Conservation (phyloP, 1,284 basidiomycete species). For the Wallemia ichthyophaga region DNA sequence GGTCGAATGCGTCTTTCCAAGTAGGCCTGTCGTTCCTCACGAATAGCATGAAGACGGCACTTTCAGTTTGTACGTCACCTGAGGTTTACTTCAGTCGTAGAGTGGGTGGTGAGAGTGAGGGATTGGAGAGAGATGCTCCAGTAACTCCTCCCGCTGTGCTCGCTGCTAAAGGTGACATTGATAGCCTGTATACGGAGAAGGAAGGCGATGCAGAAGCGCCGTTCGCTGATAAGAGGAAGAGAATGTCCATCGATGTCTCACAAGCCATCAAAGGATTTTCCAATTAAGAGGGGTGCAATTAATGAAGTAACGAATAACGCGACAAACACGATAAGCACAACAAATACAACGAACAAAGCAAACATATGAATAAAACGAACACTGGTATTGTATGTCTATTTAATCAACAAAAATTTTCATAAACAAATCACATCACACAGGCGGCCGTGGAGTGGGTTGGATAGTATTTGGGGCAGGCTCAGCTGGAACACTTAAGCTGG, state of each 20-base stretch:
- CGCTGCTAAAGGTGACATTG: not conserved
- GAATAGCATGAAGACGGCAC: constrained; percentile 71
- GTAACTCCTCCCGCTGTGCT: not conserved
- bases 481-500: not conserved
- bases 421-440: not conserved
- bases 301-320: too few species aligned
- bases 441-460: not conserved
- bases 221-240: not conserved
- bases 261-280: not conserved
- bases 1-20: constrained; percentile 89
- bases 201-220: not conserved
- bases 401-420: too few species aligned
- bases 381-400: too few species aligned
- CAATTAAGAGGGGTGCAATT: too few species aligned
- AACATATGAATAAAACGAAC: too few species aligned
- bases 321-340: too few species aligned
- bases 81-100: constrained; percentile 40
- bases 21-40: constrained; percentile 83
- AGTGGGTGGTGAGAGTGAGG: not conserved
- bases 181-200: not conserved
- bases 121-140: not conserved
- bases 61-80: constrained; percentile 69
- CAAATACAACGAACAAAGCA: too few species aligned
- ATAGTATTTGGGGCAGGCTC: not conserved
- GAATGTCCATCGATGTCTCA: not conserved